Percentiles rank a stretch among this genome's conserved stretches.
Evolutionary conservation across 208 protist species (phyloP).

Genomic region (Acanthamoeba royreba): DNA sequence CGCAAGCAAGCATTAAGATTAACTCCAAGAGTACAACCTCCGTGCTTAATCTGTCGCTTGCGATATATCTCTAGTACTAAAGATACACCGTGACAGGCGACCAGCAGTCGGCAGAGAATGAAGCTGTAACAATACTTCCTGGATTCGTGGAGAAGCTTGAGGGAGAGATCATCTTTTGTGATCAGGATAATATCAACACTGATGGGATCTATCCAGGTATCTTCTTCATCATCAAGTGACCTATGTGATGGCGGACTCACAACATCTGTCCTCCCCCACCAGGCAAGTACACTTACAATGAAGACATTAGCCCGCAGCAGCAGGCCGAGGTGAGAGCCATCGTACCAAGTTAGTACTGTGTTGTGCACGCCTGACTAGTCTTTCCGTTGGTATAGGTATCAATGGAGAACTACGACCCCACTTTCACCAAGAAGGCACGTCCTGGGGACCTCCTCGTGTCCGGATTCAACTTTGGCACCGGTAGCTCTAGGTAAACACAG

Average conservation of each 20-base stretch:
- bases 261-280: not conserved
- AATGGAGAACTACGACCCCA: slow-evolving; percentile 9
- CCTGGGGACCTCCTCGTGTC: slow-evolving; percentile 66
- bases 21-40: not conserved
- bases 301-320: slow-evolving; percentile 65
- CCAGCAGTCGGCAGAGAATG: not conserved
- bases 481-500: slow-evolving; percentile 73
- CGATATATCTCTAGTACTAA: too few species aligned
- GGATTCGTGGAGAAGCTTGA: slow-evolving; percentile 64
- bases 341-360: too few species aligned
- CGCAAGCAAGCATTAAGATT: not conserved
- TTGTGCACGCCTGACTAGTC: not conserved
- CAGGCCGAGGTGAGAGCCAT: slow-evolving; percentile 44
- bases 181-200: slow-evolving; percentile 79
- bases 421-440: slow-evolving; percentile 30
- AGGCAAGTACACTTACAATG: slow-evolving; percentile 76
- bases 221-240: not conserved
- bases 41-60: too few species aligned
- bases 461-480: slow-evolving; percentile 82
- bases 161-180: slow-evolving; percentile 63
- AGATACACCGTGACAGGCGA: not conserved
- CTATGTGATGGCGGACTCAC: not conserved
- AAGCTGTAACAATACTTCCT: not conserved
- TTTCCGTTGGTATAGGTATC: not conserved
- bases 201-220: slow-evolving; percentile 76